Evolutionary conservation across 257 asterid genomes (phyloP), one percentile per base, ranked within the genome.

Genomic region (Verbena officinalis): DNA sequence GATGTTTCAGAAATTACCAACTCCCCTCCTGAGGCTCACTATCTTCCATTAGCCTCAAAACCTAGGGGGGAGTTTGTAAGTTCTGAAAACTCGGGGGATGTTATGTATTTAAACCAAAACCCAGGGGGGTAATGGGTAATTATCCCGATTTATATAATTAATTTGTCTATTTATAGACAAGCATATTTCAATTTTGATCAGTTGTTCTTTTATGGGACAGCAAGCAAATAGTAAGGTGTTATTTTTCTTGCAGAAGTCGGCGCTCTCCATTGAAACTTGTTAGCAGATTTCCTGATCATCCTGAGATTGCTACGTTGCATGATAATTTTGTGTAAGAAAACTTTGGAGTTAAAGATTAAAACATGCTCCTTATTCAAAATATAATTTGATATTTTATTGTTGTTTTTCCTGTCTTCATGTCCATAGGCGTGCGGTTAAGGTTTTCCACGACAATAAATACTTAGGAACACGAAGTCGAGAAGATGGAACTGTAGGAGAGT

Each of bases 401-500:
- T 42, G 38, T 45, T 50, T 20, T 55, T 45, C 30, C 21, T 33
- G 30, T 44, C 44, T 60, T 38, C 62, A 17, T 53, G 75, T 45
- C 62, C 42, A 14, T 30, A 77, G 95, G 67, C 81, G 73, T 6
- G 80, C 95, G 22, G 95, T 76, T 14, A 67, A 75, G 53, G 21
- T 53, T 21, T 77, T 69, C 58, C 77, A 54, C 11, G 80, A 87
- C 58, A 30, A 75, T 71, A 84, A 70, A 22, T 87, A 84, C 77
- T 75, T 87, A 15, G 95, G 88, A 9, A 73, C 90, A 46, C 84
- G 90, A 51, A 67, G 83, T 60, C 75, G 75, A 7, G 84, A 64
- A 36, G 83, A 87, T 77, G 93, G 95, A 66, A 75, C 84, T 0
- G 65, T 84, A 22, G 95, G 95, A 73, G 86, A 75, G 95, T 87